Conservation (phyloP, 495 filamentous ascomycete species). For the Staphylotrichum longicolle region DNA sequence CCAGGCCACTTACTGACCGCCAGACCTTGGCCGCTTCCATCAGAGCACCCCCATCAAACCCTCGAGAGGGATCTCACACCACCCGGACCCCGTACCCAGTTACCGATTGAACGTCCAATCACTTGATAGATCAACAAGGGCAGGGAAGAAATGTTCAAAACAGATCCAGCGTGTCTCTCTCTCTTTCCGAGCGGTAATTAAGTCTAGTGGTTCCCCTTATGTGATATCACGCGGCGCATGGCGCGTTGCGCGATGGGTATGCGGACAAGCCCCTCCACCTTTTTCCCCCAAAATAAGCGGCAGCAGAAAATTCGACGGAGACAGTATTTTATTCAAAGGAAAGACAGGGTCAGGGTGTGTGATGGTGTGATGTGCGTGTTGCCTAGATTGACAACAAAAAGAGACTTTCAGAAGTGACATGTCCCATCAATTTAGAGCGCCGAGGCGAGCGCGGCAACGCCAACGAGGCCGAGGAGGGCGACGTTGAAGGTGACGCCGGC, state of each 20-base stretch:
- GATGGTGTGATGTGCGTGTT: not conserved
- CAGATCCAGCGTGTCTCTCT: constrained; percentile 22
- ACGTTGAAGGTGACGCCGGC: constrained; percentile 36
- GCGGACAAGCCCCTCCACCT: not conserved
- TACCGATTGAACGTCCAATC: too few relatives aligned
- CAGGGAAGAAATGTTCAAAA: too few relatives aligned
- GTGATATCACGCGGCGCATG: constrained; percentile 15
- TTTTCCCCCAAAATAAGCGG: constrained; percentile 15
- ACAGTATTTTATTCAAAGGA: constrained; percentile 21
- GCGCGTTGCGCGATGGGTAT: constrained; percentile 24
- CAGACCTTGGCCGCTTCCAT: too few relatives aligned
- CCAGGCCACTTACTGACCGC: too few relatives aligned
- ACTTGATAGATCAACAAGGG: too few relatives aligned
- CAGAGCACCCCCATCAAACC: too few relatives aligned
- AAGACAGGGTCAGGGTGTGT: constrained; percentile 5
- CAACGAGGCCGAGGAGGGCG: constrained; percentile 41
- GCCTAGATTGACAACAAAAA: not conserved
- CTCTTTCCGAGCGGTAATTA: constrained; percentile 31
- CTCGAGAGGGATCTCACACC: too few relatives aligned
- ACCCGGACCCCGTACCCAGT: too few relatives aligned
- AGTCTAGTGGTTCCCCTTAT: constrained; percentile 35
- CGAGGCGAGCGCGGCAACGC: constrained; percentile 39
- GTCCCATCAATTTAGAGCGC: constrained; percentile 28
- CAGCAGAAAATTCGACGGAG: constrained; percentile 19
- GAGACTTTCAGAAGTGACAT: not conserved